These are phyloP conservation scores for Arbutus unedo DNA, from an alignment of 148 eudicot species.

Conservation along the genomic window DNA sequence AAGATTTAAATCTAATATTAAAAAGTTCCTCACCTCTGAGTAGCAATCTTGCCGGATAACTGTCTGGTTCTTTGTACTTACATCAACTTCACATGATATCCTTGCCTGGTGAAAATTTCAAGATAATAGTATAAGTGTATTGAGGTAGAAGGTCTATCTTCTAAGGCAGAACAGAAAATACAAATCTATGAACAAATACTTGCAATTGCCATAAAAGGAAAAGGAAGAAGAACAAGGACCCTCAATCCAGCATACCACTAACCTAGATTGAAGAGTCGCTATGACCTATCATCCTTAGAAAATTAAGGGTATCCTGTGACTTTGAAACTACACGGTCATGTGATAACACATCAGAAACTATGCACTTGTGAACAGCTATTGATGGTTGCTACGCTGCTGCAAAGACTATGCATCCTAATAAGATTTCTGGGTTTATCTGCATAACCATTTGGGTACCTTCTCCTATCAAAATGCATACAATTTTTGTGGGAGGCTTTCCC, in stretches of 20 bases:
- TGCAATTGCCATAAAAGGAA: neutral
- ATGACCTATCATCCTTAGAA: neutral
- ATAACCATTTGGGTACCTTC: neutral
- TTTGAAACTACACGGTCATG: neutral
- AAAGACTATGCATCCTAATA: neutral
- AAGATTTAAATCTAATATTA: neutral
- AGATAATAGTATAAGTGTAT: neutral
- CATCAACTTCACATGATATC: constrained; percentile 49
- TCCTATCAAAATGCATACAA: neutral
- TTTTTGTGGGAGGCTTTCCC: neutral
- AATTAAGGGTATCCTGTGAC: neutral
- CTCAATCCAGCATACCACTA: neutral
- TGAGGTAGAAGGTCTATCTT: neutral
- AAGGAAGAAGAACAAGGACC: neutral
- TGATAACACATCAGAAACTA: neutral
- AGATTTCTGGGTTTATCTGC: neutral
- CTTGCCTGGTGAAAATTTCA: constrained; percentile 33
- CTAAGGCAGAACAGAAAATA: neutral
- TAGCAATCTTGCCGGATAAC: constrained; percentile 51
- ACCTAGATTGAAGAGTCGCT: neutral
- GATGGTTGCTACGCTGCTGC: neutral
- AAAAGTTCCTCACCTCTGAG: constrained; percentile 38
- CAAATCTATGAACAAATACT: neutral
- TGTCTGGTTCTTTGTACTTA: constrained; percentile 47
- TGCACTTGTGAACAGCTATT: neutral